Evolutionary conservation across 2,329 filamentous ascomycete species (phyloP), one percentile per base, ranked within the genome.

Genomic region (Tolypocladium tropicale): DNA sequence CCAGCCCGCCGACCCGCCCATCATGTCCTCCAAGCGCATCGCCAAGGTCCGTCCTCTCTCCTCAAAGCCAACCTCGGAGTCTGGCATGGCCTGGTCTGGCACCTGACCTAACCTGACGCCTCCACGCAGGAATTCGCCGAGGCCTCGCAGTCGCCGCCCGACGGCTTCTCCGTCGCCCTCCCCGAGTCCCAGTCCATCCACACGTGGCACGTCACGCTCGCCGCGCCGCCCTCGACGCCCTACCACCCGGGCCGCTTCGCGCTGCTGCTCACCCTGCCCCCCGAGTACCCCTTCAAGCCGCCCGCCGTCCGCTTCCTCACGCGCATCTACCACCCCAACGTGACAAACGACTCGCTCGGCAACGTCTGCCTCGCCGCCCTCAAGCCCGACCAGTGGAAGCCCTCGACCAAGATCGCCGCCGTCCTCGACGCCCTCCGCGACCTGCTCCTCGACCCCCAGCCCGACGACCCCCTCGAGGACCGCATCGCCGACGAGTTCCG

Each of bases 291-390:
- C 37, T 96, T 95, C 84, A 94, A 94, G 74, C 84, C 90, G 25
- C 91, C 91, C 18, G 76, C 80, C 58, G 79, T 95, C 63, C 84
- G 80, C 67, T 95, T 96, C 80, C 76, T 78, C 62, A 96, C 91
- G 53, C 93, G 92, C 74, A 89, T 96, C 78, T 96, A 95, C 81
- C 92, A 96, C 76, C 91, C 92, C 49, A 96, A 96, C 74, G 83
- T 96, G 58, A 90, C 87, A 67, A 94, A 95, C 79, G 91, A 95
- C 72, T 81, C 82, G 67, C 82, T 84, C 62, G 92, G 92, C 59
- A 86, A 81, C 73, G 89, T 96, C 83, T 96, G 92, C 74, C 79
- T 96, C 49, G 85, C 83, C 58, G 82, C 92, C 72, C 83, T 96
- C 63, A 90, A 92, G 69, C 72, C 86, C 33, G 90, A 95, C 65